Conservation (phyloP, 1,284 basidiomycete species). For the Fomitopsis schrenkii region DNA sequence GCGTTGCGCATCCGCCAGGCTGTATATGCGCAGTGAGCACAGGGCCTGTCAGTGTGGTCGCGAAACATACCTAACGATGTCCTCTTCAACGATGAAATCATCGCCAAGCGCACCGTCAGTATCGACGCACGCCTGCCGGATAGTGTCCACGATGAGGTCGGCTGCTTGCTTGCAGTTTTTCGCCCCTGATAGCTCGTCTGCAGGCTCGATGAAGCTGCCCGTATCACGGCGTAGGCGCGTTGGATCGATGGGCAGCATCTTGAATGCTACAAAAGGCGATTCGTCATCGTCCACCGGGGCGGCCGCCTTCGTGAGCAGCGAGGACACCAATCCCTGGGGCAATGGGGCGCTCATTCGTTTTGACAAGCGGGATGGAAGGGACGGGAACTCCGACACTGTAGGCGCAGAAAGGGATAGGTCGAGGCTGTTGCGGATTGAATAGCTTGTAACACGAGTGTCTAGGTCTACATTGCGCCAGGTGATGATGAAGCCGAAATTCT, state of each 20-base stretch:
- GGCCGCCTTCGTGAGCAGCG: conserved; percentile 32
- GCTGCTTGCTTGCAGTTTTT: conserved; percentile 75
- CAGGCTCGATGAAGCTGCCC: conserved; percentile 50
- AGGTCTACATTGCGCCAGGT: conserved; percentile 65
- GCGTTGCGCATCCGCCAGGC: conserved; percentile 75
- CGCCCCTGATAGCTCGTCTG: conserved; percentile 58
- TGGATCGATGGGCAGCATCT: conserved; percentile 68
- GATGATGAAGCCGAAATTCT: conserved; percentile 85
- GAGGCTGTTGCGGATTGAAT: conserved; percentile 74
- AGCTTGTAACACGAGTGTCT: conserved; percentile 73
- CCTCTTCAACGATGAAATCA: conserved; percentile 57
- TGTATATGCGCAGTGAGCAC: conserved; percentile 26
- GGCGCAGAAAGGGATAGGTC: conserved; percentile 24
- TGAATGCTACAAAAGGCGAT: conserved; percentile 66
- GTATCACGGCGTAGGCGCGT: conserved; percentile 50
- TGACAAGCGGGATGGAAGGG: conserved; percentile 4
- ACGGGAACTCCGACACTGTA: neutral
- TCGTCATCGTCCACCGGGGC: conserved; percentile 27
- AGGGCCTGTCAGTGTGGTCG: conserved; percentile 3
- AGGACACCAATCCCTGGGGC: conserved; percentile 23
- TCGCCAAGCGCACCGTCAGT: conserved; percentile 41
- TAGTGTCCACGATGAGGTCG: conserved; percentile 67
- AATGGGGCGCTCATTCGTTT: conserved; percentile 1
- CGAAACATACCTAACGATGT: conserved; percentile 74
- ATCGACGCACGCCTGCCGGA: conserved; percentile 66